Evolutionary conservation across 805 yeast species (phyloP), one percentile per base, ranked within the genome.

Genomic region (Debaryomyces hansenii): DNA sequence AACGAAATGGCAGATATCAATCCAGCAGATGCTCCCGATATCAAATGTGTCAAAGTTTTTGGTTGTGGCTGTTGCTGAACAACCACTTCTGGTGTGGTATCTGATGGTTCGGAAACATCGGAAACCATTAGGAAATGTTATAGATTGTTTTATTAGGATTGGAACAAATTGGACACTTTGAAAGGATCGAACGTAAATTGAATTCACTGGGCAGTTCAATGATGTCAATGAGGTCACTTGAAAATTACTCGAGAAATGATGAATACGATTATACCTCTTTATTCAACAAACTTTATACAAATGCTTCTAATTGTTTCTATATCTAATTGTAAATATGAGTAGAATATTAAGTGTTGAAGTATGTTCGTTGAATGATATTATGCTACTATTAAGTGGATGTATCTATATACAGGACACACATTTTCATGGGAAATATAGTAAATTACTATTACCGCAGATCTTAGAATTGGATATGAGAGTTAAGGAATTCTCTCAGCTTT

Each of bases 11-110:
- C 82, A 3, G 96, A 85, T 0, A 90, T 75, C 42, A 92, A 67
- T 0, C 98, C 98, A 1, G 96, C 95, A 6, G 80, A 56, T 53
- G 87, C 90, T 0, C 97, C 98, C 1, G 96, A 87, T 12, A 81
- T 55, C 8, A 90, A 64, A 64, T 90, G 96, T 1, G 76, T 42
- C 14, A 47, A 6, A 18, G 50, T 40, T 14, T 42, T 24, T 2
- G 46, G 50, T 12, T 33, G 14, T 32, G 20, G 24, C 27, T 15
- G 42, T 6, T 12, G 14, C 14, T 31, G 34, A 6, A 11, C 14
- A 31, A 6, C 16, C 34, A 31, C 11, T 14, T 31, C 34, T 14
- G 14, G 34, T n/a, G 34, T 5, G 16, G 14, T 12, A 2, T 31
- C 16, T 31, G 14, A n/a, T 31, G 5, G 2, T 31, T 31, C 34